Evolutionary conservation across 1,139 yeast genomes (phyloP).

Genomic region (Trichomonascaceae sp.): DNA sequence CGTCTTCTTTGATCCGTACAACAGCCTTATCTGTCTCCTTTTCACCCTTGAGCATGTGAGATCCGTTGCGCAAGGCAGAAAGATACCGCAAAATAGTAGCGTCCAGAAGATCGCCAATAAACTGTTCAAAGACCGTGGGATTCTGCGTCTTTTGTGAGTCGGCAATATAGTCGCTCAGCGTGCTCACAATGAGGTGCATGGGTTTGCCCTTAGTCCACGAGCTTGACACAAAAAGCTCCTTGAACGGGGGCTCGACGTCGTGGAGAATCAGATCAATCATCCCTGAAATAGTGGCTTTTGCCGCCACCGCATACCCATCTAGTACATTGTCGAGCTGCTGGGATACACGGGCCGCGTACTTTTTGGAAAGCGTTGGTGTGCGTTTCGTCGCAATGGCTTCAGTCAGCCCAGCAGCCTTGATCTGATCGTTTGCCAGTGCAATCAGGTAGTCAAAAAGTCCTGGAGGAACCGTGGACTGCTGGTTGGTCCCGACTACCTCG

Average conservation of each 20-base stretch:
- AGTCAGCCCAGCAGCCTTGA: constrained; percentile 68
- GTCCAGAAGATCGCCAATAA: constrained; percentile 39
- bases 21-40: constrained; percentile 38
- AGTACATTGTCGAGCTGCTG: constrained; percentile 48
- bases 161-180: constrained; percentile 59
- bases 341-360: constrained; percentile 44
- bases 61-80: constrained; percentile 30
- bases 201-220: constrained; percentile 32
- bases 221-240: constrained; percentile 30
- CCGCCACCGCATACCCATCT: constrained; percentile 66
- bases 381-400: constrained; percentile 61
- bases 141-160: constrained; percentile 43
- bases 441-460: constrained; percentile 73
- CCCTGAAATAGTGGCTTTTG: constrained; percentile 53
- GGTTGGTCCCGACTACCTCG: constrained; percentile 32
- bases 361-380: constrained; percentile 51
- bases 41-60: constrained; percentile 30
- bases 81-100: constrained; percentile 37
- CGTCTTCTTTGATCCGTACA: constrained; percentile 44
- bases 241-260: constrained; percentile 43
- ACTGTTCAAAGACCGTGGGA: constrained; percentile 37
- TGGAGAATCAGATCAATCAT: constrained; percentile 57
- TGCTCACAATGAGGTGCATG: constrained; percentile 52
- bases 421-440: constrained; percentile 81
- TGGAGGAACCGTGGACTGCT: constrained; percentile 48